A percentile compares a stretch with the other conserved stretches of the same genome.
These are phyloP conservation scores for Mucor irregularis DNA, from an alignment of 371 early-diverging fungal species.

Conservation along the genomic window DNA sequence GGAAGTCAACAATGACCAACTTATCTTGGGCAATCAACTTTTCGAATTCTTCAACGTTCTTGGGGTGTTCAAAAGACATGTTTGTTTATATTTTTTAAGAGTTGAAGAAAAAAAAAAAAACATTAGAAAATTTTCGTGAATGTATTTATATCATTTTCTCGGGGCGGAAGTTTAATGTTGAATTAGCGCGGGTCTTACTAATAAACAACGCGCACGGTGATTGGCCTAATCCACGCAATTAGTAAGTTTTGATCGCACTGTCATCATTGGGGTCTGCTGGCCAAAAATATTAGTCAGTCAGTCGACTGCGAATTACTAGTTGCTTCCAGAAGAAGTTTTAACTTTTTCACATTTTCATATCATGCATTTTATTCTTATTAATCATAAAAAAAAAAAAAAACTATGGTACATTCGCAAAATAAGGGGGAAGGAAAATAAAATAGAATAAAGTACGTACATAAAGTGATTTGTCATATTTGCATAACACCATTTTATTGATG, in stretches of 20 bases:
- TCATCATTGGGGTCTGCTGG: too few species aligned
- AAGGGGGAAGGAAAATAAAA: not conserved
- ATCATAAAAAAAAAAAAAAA: not conserved
- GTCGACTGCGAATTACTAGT: too few species aligned
- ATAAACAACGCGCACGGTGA: too few species aligned
- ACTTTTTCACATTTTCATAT: too few species aligned
- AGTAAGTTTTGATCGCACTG: too few species aligned
- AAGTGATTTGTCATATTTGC: too few species aligned
- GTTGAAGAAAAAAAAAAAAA: constrained; percentile 6
- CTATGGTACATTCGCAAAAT: not conserved
- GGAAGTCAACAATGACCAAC: constrained; percentile 64
- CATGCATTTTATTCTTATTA: too few species aligned
- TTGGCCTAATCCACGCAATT: too few species aligned
- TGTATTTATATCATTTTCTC: constrained; percentile 16
- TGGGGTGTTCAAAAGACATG: constrained; percentile 25
- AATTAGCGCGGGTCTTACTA: too few species aligned
- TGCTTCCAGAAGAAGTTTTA: too few species aligned
- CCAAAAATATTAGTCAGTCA: too few species aligned
- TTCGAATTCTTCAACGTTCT: constrained; percentile 33
- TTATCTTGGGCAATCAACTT: constrained; percentile 27
- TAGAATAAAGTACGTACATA: not conserved
- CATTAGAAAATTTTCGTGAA: not conserved
- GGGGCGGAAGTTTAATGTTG: too few species aligned
- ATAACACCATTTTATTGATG: not conserved
- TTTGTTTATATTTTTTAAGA: constrained; percentile 4